Evolutionary conservation across 2,329 filamentous ascomycete species (phyloP).

Genomic region (Apiospora sp.): DNA sequence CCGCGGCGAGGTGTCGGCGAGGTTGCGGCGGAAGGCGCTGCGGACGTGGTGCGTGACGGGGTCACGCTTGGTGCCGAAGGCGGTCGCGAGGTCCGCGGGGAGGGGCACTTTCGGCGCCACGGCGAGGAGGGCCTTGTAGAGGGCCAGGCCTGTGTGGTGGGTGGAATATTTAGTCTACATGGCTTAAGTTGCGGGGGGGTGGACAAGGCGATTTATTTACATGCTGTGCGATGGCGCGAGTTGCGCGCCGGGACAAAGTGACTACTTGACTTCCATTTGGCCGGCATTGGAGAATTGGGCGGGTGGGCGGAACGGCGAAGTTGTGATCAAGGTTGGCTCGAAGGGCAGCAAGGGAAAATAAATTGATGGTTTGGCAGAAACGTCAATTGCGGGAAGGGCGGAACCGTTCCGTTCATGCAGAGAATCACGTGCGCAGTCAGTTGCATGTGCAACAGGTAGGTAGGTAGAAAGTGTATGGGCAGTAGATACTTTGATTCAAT

Average conservation of each 20-base stretch:
- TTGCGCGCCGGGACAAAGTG: constrained; percentile 56
- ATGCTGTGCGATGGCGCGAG: constrained; percentile 62
- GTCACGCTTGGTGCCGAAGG: constrained; percentile 41
- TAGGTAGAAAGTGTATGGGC: background rate
- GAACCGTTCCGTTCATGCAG: background rate
- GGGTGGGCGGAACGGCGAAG: background rate
- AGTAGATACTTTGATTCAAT: background rate
- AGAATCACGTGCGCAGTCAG: background rate
- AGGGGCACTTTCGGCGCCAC: constrained; percentile 63
- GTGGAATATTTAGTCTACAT: constrained; percentile 17
- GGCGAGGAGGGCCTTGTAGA: constrained; percentile 75
- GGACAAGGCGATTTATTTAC: constrained; percentile 35
- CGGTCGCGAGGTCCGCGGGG: constrained; percentile 52
- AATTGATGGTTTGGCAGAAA: constrained; percentile 3
- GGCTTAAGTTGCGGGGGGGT: no score
- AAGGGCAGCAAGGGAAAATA: background rate
- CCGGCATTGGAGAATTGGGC: constrained; percentile 18
- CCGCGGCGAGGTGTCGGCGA: constrained; percentile 62
- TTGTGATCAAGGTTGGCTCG: background rate
- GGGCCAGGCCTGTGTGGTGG: constrained; percentile 65
- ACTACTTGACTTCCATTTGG: constrained; percentile 31
- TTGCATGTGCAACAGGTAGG: background rate
- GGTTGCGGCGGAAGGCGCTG: constrained; percentile 69
- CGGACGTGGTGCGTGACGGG: constrained; percentile 66
- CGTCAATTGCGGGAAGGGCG: background rate